These are phyloP conservation scores for Sechiopsis laciniata DNA, from an alignment of 306 rosid species.

Conservation along the genomic window DNA sequence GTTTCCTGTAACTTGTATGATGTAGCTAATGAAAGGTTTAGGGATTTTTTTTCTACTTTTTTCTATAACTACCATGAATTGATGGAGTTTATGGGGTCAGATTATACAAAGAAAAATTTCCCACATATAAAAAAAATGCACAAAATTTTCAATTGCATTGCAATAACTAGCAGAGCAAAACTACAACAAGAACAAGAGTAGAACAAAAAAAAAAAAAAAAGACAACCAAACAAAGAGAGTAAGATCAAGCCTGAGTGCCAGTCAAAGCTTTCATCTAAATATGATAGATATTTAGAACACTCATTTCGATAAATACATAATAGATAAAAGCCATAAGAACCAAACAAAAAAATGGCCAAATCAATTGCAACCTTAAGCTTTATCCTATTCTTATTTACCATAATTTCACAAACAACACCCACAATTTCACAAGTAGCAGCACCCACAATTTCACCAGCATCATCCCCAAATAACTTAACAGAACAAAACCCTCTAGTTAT, in stretches of 20 bases:
- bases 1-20: neutral
- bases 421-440: no score
- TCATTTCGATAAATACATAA: no score
- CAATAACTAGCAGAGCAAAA: neutral
- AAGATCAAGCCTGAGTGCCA: constrained; percentile 79
- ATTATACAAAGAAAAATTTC: neutral
- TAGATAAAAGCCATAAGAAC: no score
- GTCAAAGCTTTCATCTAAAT: constrained; percentile 88
- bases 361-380: no score
- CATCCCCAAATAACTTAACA: no score
- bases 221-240: constrained; percentile 14
- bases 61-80: no score
- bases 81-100: constrained; percentile 11
- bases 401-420: no score
- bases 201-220: neutral
- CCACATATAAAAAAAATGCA: neutral
- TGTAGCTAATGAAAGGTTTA: neutral
- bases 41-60: constrained; percentile 12
- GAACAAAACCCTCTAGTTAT: no score
- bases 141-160: neutral
- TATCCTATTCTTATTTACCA: no score
- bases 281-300: no score
- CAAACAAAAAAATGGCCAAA: no score
- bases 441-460: no score
- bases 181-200: constrained; percentile 9